Conservation (phyloP, 371 early-diverging fungal species). For the Apophysomyces sp. region DNA sequence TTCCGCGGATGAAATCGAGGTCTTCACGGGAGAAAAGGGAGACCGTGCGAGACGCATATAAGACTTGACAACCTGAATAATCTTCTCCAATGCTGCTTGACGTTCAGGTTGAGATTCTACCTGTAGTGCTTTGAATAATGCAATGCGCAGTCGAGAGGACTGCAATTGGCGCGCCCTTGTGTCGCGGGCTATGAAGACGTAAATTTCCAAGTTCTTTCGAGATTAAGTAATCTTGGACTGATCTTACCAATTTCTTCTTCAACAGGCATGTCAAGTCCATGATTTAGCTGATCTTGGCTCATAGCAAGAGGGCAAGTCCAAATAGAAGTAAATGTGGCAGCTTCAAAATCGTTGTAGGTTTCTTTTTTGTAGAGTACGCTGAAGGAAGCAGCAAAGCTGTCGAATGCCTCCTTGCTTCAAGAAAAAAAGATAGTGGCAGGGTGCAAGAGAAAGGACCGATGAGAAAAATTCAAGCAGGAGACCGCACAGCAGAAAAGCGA, state of each 20-base stretch:
- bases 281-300: neutral
- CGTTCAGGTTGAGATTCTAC: slow-evolving; percentile 37
- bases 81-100: slow-evolving; percentile 36
- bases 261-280: slow-evolving; percentile 2
- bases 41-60: slow-evolving; percentile 40
- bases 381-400: slow-evolving; percentile 1
- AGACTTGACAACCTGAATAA: slow-evolving; percentile 49
- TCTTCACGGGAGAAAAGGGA: slow-evolving; percentile 17
- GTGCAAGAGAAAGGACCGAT: too few relatives aligned
- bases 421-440: neutral
- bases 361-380: neutral
- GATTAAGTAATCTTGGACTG: neutral
- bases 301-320: neutral
- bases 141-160: slow-evolving; percentile 45
- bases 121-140: slow-evolving; percentile 48
- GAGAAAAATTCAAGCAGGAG: too few relatives aligned
- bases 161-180: slow-evolving; percentile 41
- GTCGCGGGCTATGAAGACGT: slow-evolving; percentile 27
- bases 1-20: neutral
- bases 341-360: neutral
- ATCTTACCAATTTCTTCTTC: neutral
- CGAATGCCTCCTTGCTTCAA: neutral
- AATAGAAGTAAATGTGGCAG: neutral
- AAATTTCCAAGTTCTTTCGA: neutral
- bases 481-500: too few relatives aligned